Evolutionary conservation across 2,329 filamentous ascomycete species (phyloP).

Genomic region (Fusarium floridanum): DNA sequence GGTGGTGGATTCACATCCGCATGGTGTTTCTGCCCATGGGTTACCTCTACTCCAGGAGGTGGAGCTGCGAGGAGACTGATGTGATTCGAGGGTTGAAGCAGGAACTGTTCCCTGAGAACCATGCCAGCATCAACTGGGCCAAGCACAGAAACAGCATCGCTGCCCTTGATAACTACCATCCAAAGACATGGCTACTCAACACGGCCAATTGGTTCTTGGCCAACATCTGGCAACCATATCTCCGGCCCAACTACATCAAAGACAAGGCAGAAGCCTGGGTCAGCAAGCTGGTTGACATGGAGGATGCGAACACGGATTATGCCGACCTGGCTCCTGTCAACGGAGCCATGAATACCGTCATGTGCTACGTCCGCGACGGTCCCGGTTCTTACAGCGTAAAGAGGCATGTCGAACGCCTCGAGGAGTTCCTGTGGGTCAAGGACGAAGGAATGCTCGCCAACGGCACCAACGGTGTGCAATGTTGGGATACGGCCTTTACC

Average conservation of each 20-base stretch:
- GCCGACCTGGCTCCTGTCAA: conserved; percentile 90
- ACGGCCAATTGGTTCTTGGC: conserved; percentile 82
- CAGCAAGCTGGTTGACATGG: conserved; percentile 87
- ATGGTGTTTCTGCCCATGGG: conserved; percentile 95
- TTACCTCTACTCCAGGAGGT: conserved; percentile 87
- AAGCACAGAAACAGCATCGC: conserved; percentile 86
- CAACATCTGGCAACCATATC: conserved; percentile 83
- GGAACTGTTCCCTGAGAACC: conserved; percentile 86
- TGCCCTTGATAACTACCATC: conserved; percentile 87
- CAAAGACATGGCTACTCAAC: conserved; percentile 88
- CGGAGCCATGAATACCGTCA: conserved; percentile 88
- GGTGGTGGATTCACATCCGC: conserved; percentile 99
- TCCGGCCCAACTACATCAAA: conserved; percentile 75
- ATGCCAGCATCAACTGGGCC: conserved; percentile 82
- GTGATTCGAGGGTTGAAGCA: conserved; percentile 79
- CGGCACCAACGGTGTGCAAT: conserved; percentile 97
- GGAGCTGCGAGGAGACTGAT: conserved; percentile 81
- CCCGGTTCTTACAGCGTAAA: conserved; percentile 78
- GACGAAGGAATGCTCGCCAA: conserved; percentile 93
- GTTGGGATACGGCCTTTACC: conserved; percentile 93
- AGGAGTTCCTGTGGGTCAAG: conserved; percentile 94
- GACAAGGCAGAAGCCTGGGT: conserved; percentile 83
- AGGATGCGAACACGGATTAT: conserved; percentile 93
- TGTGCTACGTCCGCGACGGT: conserved; percentile 87
- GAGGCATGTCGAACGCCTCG: conserved; percentile 82